These are phyloP conservation scores for Colletotrichum noveboracense DNA, from an alignment of 2,329 filamentous ascomycete species.

Conservation along the genomic window DNA sequence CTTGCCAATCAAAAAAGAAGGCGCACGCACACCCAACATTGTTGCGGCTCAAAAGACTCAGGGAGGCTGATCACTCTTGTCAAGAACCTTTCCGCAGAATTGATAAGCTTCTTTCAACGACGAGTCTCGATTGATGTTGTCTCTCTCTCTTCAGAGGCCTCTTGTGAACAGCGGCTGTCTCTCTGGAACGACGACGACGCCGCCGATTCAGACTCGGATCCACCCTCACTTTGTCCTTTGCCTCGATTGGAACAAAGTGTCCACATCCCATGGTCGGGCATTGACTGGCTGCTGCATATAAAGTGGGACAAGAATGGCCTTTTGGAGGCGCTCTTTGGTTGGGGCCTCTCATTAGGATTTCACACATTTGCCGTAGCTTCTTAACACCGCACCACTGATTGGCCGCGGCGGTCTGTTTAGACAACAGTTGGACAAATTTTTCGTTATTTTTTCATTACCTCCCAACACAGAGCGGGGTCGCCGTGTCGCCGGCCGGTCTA, in stretches of 20 bases:
- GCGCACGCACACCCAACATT: not conserved
- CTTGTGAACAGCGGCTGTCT: not conserved
- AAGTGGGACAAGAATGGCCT: not conserved
- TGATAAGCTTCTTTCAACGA: slow-evolving; percentile 13
- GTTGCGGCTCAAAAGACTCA: slow-evolving; percentile 6
- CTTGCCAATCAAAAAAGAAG: not conserved
- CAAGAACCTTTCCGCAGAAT: not conserved
- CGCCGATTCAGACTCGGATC: not conserved
- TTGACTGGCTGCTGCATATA: not conserved
- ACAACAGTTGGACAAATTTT: not conserved
- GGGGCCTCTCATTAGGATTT: not conserved
- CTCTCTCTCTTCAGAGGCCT: not conserved
- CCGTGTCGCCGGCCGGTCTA: not conserved
- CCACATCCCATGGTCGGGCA: not conserved
- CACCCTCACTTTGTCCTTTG: not conserved
- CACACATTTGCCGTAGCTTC: not conserved
- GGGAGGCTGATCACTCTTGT: not conserved
- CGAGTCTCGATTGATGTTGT: not conserved
- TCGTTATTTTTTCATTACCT: not conserved
- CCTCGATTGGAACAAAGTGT: not conserved
- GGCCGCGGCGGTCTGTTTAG: not conserved
- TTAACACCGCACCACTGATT: not conserved
- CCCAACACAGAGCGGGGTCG: not conserved
- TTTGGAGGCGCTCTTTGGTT: not conserved
- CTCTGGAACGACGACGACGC: not conserved